Evolutionary conservation across 257 asterid genomes (phyloP).

Genomic region (Solanum pinnatisectum): DNA sequence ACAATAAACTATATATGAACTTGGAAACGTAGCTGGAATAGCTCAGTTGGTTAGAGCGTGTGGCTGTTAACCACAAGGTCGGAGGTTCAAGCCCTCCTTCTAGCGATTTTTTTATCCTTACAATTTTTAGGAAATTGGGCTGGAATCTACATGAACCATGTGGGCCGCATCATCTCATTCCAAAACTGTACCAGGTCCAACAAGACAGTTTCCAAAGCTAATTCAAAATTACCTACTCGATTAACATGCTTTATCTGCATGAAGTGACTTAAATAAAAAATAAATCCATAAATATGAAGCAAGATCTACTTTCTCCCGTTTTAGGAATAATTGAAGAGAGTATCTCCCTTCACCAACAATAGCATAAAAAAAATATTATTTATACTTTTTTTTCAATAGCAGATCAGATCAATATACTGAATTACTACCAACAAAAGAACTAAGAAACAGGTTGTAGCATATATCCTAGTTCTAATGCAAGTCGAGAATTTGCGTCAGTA

Average conservation of each 20-base stretch:
- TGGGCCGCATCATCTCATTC: neutral
- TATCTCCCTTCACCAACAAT: neutral
- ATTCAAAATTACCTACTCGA: too few species aligned
- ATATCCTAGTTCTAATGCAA: too few species aligned
- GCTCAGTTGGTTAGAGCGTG: constrained; percentile 99
- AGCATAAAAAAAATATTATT: too few species aligned
- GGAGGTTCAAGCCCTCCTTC: constrained; percentile 85
- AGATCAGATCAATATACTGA: neutral
- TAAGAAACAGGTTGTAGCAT: too few species aligned
- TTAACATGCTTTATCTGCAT: too few species aligned
- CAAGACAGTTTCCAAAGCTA: neutral
- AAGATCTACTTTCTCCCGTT: too few species aligned
- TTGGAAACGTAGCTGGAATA: constrained; percentile 57
- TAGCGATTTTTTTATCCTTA: constrained; percentile 10
- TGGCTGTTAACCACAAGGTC: constrained; percentile 99
- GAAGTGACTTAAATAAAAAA: too few species aligned
- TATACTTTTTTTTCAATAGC: neutral
- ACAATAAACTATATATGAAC: too few species aligned
- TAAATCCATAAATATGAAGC: neutral
- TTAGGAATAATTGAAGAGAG: too few species aligned
- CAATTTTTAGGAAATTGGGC: neutral
- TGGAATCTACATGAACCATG: neutral
- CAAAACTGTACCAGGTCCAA: neutral
- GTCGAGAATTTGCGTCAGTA: too few species aligned
- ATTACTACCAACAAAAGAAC: neutral